phyloP scores from a whole-genome alignment of 1,284 basidiomycete species.

The Rhodotorula sp. region DNA sequence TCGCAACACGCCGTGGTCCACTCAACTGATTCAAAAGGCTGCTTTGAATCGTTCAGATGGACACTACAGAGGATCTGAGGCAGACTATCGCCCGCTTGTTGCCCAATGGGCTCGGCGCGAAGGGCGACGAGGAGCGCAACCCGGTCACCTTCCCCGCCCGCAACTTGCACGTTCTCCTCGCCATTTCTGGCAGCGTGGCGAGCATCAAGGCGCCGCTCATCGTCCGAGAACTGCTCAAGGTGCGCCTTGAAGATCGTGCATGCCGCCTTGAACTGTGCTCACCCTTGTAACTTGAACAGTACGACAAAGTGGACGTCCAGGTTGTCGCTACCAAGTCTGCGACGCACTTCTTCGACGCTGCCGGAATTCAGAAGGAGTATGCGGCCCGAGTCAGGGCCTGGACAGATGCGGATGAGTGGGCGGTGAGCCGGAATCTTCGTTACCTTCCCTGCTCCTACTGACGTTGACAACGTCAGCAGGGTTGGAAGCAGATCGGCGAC shows the following conservation, averaged over 20 bases:
- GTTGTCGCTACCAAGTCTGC: constrained; percentile 78
- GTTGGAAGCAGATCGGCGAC: constrained; percentile 72
- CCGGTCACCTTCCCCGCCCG: constrained; percentile 37
- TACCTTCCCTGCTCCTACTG: background rate
- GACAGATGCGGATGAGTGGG: constrained; percentile 91
- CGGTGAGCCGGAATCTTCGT: constrained; percentile 53
- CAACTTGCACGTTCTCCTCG: constrained; percentile 66
- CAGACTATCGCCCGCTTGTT: constrained; percentile 21
- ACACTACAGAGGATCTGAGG: background rate
- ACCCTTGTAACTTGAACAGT: constrained; percentile 51
- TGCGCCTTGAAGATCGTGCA: constrained; percentile 49
- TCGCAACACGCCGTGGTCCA: background rate
- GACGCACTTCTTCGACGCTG: constrained; percentile 69
- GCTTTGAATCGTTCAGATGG: background rate
- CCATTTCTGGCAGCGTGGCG: constrained; percentile 89
- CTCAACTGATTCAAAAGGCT: too few relatives aligned
- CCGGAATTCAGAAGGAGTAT: constrained; percentile 54
- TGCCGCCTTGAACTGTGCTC: too few relatives aligned
- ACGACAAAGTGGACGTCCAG: constrained; percentile 71
- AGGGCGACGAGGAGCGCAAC: constrained; percentile 35
- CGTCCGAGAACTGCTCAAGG: constrained; percentile 68
- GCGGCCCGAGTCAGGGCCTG: constrained; percentile 66
- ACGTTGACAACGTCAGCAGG: constrained; percentile 43
- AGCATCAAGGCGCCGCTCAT: constrained; percentile 91
- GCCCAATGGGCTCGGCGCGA: constrained; percentile 39